These are phyloP conservation scores for Pterocarpus santalinus DNA, from an alignment of 306 rosid species.

Conservation along the genomic window DNA sequence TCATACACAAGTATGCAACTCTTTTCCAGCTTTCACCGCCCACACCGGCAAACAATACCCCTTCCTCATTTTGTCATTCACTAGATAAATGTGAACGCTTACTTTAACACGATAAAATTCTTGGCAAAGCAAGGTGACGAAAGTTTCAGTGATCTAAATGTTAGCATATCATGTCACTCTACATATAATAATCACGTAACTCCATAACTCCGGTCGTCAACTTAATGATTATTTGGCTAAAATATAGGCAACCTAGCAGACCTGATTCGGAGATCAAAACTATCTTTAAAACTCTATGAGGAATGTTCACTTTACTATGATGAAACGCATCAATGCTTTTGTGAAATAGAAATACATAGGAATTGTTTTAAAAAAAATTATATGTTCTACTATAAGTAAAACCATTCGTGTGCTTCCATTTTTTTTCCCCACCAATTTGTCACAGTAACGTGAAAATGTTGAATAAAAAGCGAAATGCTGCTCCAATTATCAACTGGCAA, in stretches of 20 bases:
- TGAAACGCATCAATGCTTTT: neutral
- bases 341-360: neutral
- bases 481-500: neutral
- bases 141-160: neutral
- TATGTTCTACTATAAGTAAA: neutral
- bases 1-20: neutral
- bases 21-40: no score
- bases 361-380: neutral
- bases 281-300: neutral
- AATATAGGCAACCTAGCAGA: no score
- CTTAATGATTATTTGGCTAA: no score
- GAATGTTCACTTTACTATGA: neutral
- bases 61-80: neutral
- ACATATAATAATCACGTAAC: neutral
- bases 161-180: neutral
- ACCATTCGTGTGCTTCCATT: neutral
- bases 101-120: neutral
- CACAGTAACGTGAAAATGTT: neutral
- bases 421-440: neutral
- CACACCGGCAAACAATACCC: no score
- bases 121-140: neutral
- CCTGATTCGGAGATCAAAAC: no score
- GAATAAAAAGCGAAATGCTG: neutral
- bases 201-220: neutral
- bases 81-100: neutral